Evolutionary conservation across 768 basidiomycete genomes (phyloP).

Genomic region (Gyrodon lividus): DNA sequence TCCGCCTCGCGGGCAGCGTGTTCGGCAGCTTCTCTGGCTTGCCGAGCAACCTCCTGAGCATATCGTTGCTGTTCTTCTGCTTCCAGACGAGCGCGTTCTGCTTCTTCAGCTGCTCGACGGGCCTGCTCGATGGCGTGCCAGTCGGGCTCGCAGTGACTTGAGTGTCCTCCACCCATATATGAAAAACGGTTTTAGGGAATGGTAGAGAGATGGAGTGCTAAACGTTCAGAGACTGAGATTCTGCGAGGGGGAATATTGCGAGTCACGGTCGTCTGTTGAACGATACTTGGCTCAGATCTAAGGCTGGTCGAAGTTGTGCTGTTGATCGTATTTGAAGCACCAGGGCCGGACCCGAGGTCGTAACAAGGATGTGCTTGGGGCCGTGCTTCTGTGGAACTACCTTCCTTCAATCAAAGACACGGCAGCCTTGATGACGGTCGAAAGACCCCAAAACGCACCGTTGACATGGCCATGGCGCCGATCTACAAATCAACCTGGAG

Average conservation of each 20-base stretch:
- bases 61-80: slow-evolving; percentile 19
- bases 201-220: not conserved
- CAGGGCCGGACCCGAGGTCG: too few relatives aligned
- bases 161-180: slow-evolving; percentile 32
- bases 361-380: too few relatives aligned
- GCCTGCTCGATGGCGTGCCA: slow-evolving; percentile 24
- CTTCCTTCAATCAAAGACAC: not conserved
- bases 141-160: slow-evolving; percentile 21
- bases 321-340: too few relatives aligned
- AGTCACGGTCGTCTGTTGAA: too few relatives aligned
- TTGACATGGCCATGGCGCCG: too few relatives aligned
- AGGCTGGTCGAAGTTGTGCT: too few relatives aligned
- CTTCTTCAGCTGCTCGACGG: slow-evolving; percentile 18
- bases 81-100: slow-evolving; percentile 8
- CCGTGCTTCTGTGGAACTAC: not conserved
- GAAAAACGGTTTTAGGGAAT: not conserved
- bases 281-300: too few relatives aligned
- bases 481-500: too few relatives aligned
- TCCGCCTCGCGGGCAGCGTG: slow-evolving; percentile 23
- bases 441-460: not conserved
- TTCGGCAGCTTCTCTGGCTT: slow-evolving; percentile 23
- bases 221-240: too few relatives aligned
- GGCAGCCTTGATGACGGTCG: not conserved
- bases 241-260: not conserved
- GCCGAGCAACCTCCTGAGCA: slow-evolving; percentile 21